Evolutionary conservation across 1,139 yeast species (phyloP).

Genomic region (Geotrichum australiense): DNA sequence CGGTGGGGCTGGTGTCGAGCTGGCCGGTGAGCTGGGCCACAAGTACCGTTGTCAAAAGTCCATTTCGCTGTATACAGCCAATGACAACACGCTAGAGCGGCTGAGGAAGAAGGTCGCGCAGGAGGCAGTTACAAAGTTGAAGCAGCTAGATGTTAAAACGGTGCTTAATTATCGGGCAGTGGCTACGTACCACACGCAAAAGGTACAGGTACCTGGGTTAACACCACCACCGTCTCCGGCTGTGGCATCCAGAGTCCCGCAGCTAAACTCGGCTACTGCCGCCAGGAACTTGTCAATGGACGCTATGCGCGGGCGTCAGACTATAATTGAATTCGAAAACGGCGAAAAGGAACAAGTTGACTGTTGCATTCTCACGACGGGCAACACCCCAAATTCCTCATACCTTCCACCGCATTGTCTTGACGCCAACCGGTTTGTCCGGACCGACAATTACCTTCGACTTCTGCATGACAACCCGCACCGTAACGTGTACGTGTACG

Average conservation of each 20-base stretch:
- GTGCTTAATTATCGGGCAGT: not conserved
- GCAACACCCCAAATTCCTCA: conserved; percentile 10
- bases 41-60: conserved; percentile 20
- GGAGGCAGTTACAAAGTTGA: conserved; percentile 4
- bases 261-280: not conserved
- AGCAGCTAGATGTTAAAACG: conserved; percentile 5
- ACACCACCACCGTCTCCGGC: not conserved
- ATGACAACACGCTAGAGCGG: conserved; percentile 1
- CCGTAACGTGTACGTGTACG: conserved; percentile 9
- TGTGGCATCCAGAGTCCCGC: not conserved
- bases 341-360: conserved; percentile 5
- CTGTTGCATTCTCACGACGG: conserved; percentile 13
- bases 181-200: not conserved
- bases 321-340: conserved; percentile 9
- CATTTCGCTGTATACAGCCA: conserved; percentile 10
- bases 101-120: conserved; percentile 1
- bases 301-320: too few species aligned
- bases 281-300: too few species aligned
- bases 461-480: conserved; percentile 6
- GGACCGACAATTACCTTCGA: conserved; percentile 10
- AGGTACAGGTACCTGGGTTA: not conserved
- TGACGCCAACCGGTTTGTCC: conserved; percentile 10
- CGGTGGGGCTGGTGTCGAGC: conserved; percentile 25
- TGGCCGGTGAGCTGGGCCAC: conserved; percentile 24
- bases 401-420: conserved; percentile 5